Evolutionary conservation across 148 eudicot genomes (phyloP).

Genomic region (Rhododendron vialii): DNA sequence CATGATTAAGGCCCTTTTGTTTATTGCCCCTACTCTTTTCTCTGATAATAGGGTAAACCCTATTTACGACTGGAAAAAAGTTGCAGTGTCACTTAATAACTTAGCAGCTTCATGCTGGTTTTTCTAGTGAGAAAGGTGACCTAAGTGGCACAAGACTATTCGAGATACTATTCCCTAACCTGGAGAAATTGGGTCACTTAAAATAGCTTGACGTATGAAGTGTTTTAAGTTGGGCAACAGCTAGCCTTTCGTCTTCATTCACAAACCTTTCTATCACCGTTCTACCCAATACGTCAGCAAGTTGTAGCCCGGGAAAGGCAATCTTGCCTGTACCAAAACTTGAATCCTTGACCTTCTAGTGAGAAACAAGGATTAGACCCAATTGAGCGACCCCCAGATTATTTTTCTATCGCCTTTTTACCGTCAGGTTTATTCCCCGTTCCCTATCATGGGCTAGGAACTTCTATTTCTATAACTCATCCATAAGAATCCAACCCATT

Average conservation of each 20-base stretch:
- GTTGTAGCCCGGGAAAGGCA: not conserved
- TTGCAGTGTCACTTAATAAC: not conserved
- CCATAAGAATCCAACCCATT: not conserved
- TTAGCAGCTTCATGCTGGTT: not conserved
- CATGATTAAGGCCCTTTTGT: not conserved
- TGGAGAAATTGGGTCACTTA: not conserved
- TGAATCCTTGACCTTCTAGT: not conserved
- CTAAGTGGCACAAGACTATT: not conserved
- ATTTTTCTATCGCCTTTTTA: not conserved
- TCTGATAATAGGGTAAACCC: not conserved
- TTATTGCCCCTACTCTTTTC: not conserved
- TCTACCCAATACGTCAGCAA: not conserved
- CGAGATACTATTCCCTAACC: not conserved
- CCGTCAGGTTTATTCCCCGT: not conserved
- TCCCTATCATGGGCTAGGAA: not conserved
- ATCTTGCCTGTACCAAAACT: not conserved
- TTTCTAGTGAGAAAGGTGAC: not conserved
- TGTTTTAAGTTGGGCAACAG: not conserved
- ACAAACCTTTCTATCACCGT: not conserved
- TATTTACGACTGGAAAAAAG: not conserved
- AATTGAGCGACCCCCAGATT: not conserved
- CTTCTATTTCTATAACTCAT: not conserved
- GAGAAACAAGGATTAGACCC: not conserved
- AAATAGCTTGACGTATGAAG: not conserved
- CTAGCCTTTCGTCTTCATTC: not conserved